A percentile compares a stretch with the other conserved stretches of the same genome.
Evolutionary conservation across 192 early-diverging fungal genomes (phyloP).

Genomic region (Backusella australiensis): DNA sequence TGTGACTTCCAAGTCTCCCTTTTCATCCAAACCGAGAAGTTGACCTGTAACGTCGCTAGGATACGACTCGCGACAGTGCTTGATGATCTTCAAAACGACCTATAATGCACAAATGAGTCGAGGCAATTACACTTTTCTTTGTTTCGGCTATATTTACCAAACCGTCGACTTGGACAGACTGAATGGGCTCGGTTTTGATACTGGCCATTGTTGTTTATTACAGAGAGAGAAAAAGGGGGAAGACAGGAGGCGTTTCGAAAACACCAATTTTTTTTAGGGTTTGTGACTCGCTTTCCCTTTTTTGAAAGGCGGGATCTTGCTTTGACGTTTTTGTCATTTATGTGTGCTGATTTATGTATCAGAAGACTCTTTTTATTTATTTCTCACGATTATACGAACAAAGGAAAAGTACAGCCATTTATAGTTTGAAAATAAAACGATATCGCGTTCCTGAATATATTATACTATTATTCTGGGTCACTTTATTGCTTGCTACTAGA

Average conservation of each 20-base stretch:
- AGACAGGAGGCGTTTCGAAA: not conserved
- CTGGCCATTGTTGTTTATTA: not conserved
- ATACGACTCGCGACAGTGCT: constrained; percentile 88
- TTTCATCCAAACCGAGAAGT: constrained; percentile 91
- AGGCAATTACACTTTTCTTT: not conserved
- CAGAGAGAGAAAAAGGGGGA: not conserved
- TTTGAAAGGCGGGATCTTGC: too few species aligned
- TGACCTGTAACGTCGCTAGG: constrained; percentile 84
- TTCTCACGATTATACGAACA: too few species aligned
- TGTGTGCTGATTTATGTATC: too few species aligned
- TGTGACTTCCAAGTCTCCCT: constrained; percentile 87
- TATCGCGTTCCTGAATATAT: too few species aligned
- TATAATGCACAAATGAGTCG: constrained; percentile 8
- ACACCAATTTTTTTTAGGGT: not conserved
- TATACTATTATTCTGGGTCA: too few species aligned
- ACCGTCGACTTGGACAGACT: constrained; percentile 69
- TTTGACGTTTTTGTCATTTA: too few species aligned
- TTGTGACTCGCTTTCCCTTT: not conserved
- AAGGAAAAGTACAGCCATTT: too few species aligned
- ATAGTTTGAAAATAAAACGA: too few species aligned
- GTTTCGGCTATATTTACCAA: constrained; percentile 44
- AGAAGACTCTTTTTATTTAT: too few species aligned
- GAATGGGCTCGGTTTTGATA: constrained; percentile 44
- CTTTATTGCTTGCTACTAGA: too few species aligned
- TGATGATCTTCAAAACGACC: constrained; percentile 94